phyloP scores from a whole-genome alignment of 1,284 basidiomycete species.

The Pseudozyma tsukubaensis region DNA sequence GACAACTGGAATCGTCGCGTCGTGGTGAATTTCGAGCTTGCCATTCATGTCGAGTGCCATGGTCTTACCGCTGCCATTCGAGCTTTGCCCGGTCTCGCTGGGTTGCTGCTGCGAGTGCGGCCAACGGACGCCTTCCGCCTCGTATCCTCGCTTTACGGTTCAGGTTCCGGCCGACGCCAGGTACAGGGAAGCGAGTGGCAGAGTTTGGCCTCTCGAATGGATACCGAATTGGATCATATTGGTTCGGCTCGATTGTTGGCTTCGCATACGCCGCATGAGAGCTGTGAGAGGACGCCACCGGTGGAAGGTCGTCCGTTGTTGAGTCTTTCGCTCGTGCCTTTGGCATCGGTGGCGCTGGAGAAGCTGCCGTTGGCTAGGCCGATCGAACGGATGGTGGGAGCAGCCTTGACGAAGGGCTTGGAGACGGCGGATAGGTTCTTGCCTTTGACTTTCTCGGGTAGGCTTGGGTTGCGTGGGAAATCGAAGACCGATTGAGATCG shows the following conservation, averaged over 20 bases:
- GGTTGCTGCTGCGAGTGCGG: constrained; percentile 12
- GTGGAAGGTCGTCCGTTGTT: constrained; percentile 1
- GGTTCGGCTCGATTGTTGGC: constrained; percentile 25
- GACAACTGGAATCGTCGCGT: constrained; percentile 28
- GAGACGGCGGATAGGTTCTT: constrained; percentile 12
- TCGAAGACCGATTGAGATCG: constrained; percentile 22
- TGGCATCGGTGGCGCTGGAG: constrained; percentile 6
- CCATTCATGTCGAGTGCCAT: constrained; percentile 18
- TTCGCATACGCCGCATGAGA: constrained; percentile 34
- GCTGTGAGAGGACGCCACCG: constrained; percentile 18
- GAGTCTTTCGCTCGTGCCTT: constrained; percentile 8
- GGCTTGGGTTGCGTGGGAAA: constrained; percentile 13
- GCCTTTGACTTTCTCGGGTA: constrained; percentile 1
- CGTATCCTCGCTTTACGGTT: background rate
- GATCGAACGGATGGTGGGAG: constrained; percentile 7
- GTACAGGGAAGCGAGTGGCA: constrained; percentile 22
- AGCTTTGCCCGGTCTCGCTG: constrained; percentile 13
- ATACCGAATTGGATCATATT: constrained; percentile 35
- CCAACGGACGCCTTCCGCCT: constrained; percentile 4
- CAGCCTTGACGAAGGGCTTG: constrained; percentile 13
- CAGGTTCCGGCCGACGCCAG: background rate
- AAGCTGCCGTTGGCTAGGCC: constrained; percentile 12
- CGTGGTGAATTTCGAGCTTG: constrained; percentile 32
- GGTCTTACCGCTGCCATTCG: constrained; percentile 14
- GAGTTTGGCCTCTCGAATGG: constrained; percentile 30